Evolutionary conservation across 1,284 basidiomycete species (phyloP), one percentile per base, ranked within the genome.

Genomic region (Boletus mariae): DNA sequence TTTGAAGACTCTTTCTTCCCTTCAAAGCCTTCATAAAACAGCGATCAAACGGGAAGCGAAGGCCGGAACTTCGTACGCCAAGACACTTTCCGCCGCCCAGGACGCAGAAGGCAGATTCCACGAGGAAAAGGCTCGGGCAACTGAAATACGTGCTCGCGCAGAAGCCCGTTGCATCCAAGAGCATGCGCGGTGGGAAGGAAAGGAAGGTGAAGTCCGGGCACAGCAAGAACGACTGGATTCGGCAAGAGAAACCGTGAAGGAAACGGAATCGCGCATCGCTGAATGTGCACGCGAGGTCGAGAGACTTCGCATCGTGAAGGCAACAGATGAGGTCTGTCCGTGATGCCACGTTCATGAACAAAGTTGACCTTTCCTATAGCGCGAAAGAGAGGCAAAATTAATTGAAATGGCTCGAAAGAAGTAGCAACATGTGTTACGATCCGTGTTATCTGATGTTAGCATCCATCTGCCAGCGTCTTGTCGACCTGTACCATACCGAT

Each of bases 261-360:
- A 64, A 20, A 59, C 54, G 34, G 69, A 68, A 28, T 17, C 32
- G 5, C 68, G 61, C 23, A 57, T 71, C 8, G 37, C 54, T 10
- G 66, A 67, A 26, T 70, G 67, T 45, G 69, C 63, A 10, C 61
- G 69, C 25, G 62, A 71, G 7, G 58, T 71, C 5, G 66, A 71
- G 45, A 64, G 57, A 50, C 57, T 68, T 41, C 67, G 66, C 23
- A 52, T 70, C 10, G 45, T 66, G 6, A 71, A 70, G 43, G 67
- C 57, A 45, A 71, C 59, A 13, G 66, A 68, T n/a, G 66, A 68
- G 59, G 66, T 71, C 34, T 15, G 67, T 54, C 6, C 11, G 26
- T 34, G 25, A 32, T 1, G 12, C n/a, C 8, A 37, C 4, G 8
- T n/a, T 26, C 23, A 12, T 15, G 25, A n/a, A 37, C 31, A n/a